These are phyloP conservation scores for Erysimum pusillum DNA, from an alignment of 441 rosid genomes.

Conservation along the genomic window DNA sequence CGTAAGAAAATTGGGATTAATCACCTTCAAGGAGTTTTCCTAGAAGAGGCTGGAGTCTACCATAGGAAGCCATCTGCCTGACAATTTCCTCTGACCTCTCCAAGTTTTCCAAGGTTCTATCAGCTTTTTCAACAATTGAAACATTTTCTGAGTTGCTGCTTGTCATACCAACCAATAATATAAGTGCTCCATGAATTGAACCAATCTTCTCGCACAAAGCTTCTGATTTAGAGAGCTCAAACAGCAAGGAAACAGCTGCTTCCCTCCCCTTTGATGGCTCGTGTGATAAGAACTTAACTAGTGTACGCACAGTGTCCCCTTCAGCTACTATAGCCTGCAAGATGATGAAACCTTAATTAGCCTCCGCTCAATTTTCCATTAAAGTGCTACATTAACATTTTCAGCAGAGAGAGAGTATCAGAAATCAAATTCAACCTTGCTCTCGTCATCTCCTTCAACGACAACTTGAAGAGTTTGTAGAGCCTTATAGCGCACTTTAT, in stretches of 20 bases:
- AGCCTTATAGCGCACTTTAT: conserved; percentile 75
- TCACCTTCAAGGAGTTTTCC: conserved; percentile 86
- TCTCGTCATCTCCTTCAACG: conserved; percentile 84
- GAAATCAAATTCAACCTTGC: conserved; percentile 64
- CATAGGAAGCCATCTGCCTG: conserved; percentile 88
- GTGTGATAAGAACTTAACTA: conserved; percentile 83
- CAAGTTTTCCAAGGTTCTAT: conserved; percentile 78
- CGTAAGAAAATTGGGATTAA: no score
- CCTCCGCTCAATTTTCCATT: no score
- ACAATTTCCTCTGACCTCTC: conserved; percentile 85
- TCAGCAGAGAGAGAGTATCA: no score
- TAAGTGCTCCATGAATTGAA: conserved; percentile 89
- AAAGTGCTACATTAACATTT: no score
- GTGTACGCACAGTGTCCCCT: conserved; percentile 92
- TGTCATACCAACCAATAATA: conserved; percentile 88
- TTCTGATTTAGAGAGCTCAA: conserved; percentile 89
- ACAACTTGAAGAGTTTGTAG: conserved; percentile 80
- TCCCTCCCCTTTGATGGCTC: conserved; percentile 87
- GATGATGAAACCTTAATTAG: no score
- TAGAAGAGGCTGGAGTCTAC: conserved; percentile 89
- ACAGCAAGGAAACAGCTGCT: conserved; percentile 86
- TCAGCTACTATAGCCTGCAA: conserved; percentile 81
- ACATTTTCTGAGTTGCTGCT: conserved; percentile 88
- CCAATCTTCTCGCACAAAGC: conserved; percentile 94
- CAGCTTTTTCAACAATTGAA: conserved; percentile 89